Evolutionary conservation across 1,284 basidiomycete genomes (phyloP), one percentile per base, ranked within the genome.

Genomic region (Ustilago loliicola): DNA sequence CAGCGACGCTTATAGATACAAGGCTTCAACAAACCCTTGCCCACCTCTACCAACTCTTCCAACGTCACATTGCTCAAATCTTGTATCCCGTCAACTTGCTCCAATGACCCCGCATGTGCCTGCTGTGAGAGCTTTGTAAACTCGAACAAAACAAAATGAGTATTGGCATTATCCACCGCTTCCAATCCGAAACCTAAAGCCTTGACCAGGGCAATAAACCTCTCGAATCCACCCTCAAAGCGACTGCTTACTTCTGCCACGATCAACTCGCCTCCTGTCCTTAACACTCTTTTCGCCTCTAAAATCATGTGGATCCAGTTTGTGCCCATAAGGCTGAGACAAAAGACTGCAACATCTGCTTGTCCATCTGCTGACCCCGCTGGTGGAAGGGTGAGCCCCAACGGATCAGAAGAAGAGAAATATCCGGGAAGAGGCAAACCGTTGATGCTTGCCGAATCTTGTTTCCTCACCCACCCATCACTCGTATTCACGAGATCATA

Each of bases 1-100:
- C 50, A 98, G 83, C 96, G 90, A 83, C 94, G 91, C 88, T 99
- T 99, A 87, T 99, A 99, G 87, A 98, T 93, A 87, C 97, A 99
- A 34, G 95, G 93, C 86, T 95, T 94, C 68, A 99, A 89, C 45
- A 91, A 85, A 11, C 92, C 86, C 76, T 89, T 87, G 19, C 93
- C 92, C 79, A 90, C 89, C 23, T 88, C 87, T 63, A 91, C 81
- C 29, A 95, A 73, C 38, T 62, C 57, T 27, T 68, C 60, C 82
- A 42, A 85, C 86, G 34, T 60, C 36, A 47, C 66, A 23, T 3
- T 72, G 34, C 10, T 57, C 61, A n/a, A 30, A 23, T 48, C 11
- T 21, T 4, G 19, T 2, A n/a, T 23, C 34, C 30, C 21, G 10
- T 34, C n/a, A 15, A 42, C 27, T 40, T 47, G 9, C 11, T 58